A percentile compares a stretch with the other conserved stretches of the same genome.
phyloP scores from a whole-genome alignment of 768 basidiomycete genomes.

The Rhizopogon vinicolor region DNA sequence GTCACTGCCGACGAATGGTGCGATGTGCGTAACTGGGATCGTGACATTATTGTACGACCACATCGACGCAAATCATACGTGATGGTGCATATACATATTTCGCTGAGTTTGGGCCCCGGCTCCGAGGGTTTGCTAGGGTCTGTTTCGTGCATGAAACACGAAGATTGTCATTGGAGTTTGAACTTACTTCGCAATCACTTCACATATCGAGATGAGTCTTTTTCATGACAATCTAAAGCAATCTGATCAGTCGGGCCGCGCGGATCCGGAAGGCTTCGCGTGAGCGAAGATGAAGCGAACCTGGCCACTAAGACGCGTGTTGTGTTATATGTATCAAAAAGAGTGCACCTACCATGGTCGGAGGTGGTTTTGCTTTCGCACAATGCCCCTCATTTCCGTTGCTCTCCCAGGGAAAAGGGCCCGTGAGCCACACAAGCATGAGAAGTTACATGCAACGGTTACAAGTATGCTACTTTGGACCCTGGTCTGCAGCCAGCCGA shows the following conservation, averaged over 20 bases:
- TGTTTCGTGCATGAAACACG: neutral
- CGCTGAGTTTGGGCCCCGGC: neutral
- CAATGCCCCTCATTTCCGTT: constrained; percentile 1
- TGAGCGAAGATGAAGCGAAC: neutral
- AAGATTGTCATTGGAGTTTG: neutral
- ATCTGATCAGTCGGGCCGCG: neutral
- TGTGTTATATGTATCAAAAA: neutral
- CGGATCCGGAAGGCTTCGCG: neutral
- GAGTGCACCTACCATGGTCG: neutral
- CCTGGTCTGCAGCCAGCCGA: neutral
- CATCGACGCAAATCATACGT: neutral
- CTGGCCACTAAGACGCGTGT: neutral
- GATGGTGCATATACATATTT: neutral
- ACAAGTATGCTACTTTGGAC: neutral
- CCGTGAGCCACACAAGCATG: neutral
- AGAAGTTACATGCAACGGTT: neutral
- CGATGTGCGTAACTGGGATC: neutral
- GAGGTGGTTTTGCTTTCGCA: neutral
- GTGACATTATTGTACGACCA: neutral
- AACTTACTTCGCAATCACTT: neutral
- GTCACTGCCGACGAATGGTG: neutral
- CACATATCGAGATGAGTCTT: too few relatives aligned
- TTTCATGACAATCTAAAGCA: neutral
- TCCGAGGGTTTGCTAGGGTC: neutral
- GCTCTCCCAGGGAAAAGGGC: neutral